phyloP scores from a whole-genome alignment of 2,329 filamentous ascomycete genomes.

The Domatiomyces catenatus region DNA sequence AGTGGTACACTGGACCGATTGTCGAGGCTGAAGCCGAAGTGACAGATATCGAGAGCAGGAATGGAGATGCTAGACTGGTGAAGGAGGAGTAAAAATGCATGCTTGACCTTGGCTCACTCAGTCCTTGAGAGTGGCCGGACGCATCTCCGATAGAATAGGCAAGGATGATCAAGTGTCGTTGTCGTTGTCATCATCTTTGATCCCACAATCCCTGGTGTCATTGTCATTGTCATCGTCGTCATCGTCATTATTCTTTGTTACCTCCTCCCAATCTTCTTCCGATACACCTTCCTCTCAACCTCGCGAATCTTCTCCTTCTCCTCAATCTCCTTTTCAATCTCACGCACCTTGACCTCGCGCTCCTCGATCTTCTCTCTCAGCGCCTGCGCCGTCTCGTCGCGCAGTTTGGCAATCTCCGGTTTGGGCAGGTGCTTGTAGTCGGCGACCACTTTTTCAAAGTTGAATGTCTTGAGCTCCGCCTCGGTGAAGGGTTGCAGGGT shows the following conservation, averaged over 20 bases:
- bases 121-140: no score
- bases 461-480: conserved; percentile 10
- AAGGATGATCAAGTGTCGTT: neutral
- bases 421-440: conserved; percentile 6
- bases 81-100: conserved; percentile 2
- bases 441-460: conserved; percentile 10
- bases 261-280: conserved; percentile 11
- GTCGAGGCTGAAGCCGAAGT: conserved; percentile 19
- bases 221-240: neutral
- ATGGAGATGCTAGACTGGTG: conserved; percentile 4
- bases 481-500: conserved; percentile 14
- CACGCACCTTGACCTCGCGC: conserved; percentile 7
- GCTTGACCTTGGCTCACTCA: neutral
- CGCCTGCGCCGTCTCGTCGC: conserved; percentile 10
- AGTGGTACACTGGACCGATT: conserved; percentile 35
- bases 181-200: neutral
- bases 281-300: conserved; percentile 16
- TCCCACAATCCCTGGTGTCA: neutral
- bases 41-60: conserved; percentile 4
- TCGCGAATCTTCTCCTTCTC: conserved; percentile 17
- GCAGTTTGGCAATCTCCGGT: conserved; percentile 3
- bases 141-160: no score
- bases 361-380: conserved; percentile 13
- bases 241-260: neutral
- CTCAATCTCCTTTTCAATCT: conserved; percentile 15